Evolutionary conservation across 2,329 filamentous ascomycete genomes (phyloP), one percentile per base, ranked within the genome.

Genomic region (Endoconidiophora laricicola): DNA sequence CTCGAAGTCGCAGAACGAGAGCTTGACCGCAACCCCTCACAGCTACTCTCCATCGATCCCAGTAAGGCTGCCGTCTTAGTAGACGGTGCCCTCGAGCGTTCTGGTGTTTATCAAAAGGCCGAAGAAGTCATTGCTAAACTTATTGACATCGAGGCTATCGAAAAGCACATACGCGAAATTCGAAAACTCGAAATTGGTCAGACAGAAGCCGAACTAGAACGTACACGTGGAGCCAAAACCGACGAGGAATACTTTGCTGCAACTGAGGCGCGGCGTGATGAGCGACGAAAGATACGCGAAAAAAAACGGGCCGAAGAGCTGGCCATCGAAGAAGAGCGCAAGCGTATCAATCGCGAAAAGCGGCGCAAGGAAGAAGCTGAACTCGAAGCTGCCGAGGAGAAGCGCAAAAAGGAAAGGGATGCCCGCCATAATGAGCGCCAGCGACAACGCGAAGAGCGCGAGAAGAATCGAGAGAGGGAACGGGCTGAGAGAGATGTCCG

Each of bases 71-170:
- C 80, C 1, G 77, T 82, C 0, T 72, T 93, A 3, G 79, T 88
- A 39, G 83, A 88, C 61, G 84, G 85, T 51, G 82, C 82, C 1
- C 74, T 86, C 16, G 83, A 88, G 58, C 77, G 85, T 54, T 81
- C 78, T 18, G 81, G 82, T 23, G 77, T 87, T 24, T 91, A 90
- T 58, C 76, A 81, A 53, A 76, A 76, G 57, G 82, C 81, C 0
- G 77, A 84, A 57, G 70, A 73, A 6, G 74, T 79, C 46, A 78
- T 88, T 45, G 74, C 79, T 53, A 68, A 73, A 24, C 69, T 86
- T 53, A 82, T 90, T 52, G 77, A 84, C 58, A 71, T 79, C 44
- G 68, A 68, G 7, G 73, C 78, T 23, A 85, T 86, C 52, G 80
- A 86, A 59, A 68, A 71, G 23, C 76, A 77, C 46, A 78, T 90